These are phyloP conservation scores for Trichosporon sp. DNA, from an alignment of 1,284 basidiomycete species.

Conservation along the genomic window DNA sequence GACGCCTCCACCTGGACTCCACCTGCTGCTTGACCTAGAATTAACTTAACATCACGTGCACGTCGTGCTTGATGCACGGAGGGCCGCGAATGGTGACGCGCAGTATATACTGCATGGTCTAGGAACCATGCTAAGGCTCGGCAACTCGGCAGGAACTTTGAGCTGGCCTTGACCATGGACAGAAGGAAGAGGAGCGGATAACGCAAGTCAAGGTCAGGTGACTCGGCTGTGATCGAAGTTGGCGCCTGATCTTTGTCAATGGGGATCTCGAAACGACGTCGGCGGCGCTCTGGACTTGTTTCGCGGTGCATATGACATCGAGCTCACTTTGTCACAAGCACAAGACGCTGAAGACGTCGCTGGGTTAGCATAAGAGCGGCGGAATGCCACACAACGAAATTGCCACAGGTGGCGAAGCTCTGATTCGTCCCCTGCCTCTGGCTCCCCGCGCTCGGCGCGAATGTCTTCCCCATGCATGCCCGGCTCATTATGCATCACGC, in stretches of 20 bases:
- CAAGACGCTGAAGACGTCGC: neutral
- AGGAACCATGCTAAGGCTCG: neutral
- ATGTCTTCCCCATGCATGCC: neutral
- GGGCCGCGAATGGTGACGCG: neutral
- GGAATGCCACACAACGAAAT: neutral
- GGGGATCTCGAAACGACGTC: too few species aligned
- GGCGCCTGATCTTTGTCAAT: too few species aligned
- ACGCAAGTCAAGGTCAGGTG: too few species aligned
- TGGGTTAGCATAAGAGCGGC: neutral
- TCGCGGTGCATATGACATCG: neutral
- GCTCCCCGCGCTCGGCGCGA: neutral
- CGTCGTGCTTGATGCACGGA: neutral
- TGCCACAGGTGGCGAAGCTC: neutral
- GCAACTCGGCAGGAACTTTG: too few species aligned
- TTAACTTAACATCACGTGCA: constrained; percentile 1
- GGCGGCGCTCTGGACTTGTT: too few species aligned
- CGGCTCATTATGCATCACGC: neutral
- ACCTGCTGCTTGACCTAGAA: neutral
- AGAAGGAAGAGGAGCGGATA: too few species aligned
- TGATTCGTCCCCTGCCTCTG: neutral
- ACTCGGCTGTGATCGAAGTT: too few species aligned
- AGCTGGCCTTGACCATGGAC: too few species aligned
- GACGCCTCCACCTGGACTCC: neutral
- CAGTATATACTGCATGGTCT: neutral
- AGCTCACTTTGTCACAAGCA: neutral